Conservation (phyloP, 345 rosid genomes). For the Euphorbia tirucalli region DNA sequence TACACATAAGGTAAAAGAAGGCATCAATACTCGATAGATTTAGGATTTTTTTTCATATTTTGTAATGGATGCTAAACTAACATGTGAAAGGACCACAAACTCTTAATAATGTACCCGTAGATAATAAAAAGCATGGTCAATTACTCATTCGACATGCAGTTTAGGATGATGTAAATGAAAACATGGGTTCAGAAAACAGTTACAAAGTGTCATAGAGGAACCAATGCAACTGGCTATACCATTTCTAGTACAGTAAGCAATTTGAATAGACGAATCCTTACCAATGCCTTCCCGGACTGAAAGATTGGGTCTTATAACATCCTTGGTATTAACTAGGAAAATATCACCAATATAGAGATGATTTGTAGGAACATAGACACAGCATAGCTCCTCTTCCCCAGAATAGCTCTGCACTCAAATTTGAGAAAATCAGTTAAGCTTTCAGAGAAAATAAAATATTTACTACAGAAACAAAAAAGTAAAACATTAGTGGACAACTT, state of each 20-base stretch:
- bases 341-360: constrained; percentile 97
- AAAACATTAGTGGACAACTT: not conserved
- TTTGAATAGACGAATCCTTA: constrained; percentile 34
- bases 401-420: constrained; percentile 59
- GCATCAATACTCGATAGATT: not conserved
- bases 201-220: not conserved
- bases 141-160: not conserved
- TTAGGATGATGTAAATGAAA: constrained; percentile 4
- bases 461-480: not conserved
- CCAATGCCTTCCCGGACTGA: constrained; percentile 99
- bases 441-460: not conserved
- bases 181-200: not conserved
- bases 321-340: constrained; percentile 71
- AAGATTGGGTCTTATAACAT: constrained; percentile 90
- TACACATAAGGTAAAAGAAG: not conserved
- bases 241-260: not conserved
- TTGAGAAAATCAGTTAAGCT: not conserved
- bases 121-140: not conserved
- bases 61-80: not conserved
- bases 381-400: constrained; percentile 92
- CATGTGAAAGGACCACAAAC: not conserved
- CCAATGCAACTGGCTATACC: not conserved
- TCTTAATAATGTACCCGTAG: not conserved
- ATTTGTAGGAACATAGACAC: constrained; percentile 97
- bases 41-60: not conserved